Conservation (phyloP, 768 basidiomycete species). For the Trametes meyenii region DNA sequence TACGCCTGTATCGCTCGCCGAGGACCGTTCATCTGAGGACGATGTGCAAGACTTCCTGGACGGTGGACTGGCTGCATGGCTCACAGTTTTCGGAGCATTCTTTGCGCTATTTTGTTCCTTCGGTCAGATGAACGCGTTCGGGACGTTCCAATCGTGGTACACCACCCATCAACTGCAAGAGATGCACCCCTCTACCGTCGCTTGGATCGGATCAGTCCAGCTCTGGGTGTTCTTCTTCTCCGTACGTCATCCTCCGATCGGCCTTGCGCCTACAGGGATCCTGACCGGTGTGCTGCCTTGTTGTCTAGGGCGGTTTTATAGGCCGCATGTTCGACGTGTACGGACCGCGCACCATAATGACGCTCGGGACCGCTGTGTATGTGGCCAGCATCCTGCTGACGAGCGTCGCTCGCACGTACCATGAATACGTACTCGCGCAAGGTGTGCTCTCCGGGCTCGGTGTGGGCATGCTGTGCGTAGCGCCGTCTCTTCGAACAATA, state of each 20-base stretch:
- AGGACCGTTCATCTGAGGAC: background rate
- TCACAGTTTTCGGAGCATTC: conserved; percentile 66
- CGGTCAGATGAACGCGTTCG: conserved; percentile 72
- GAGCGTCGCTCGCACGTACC: conserved; percentile 57
- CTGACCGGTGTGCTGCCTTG: background rate
- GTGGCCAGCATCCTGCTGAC: conserved; percentile 58
- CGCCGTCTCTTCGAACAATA: background rate
- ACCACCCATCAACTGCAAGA: conserved; percentile 56
- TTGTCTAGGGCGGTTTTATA: conserved; percentile 61
- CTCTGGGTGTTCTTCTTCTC: conserved; percentile 74
- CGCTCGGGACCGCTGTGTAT: conserved; percentile 52
- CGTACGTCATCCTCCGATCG: conserved; percentile 41
- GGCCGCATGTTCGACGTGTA: conserved; percentile 62
- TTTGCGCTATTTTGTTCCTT: conserved; percentile 69
- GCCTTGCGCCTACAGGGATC: background rate
- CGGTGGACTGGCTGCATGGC: conserved; percentile 38
- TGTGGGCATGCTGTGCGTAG: conserved; percentile 54
- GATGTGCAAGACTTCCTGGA: conserved; percentile 29
- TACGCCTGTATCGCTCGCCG: background rate
- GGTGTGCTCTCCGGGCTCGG: conserved; percentile 68
- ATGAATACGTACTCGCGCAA: conserved; percentile 64
- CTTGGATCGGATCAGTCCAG: conserved; percentile 63
- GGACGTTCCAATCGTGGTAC: conserved; percentile 73
- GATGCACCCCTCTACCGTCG: conserved; percentile 37
- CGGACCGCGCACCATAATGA: conserved; percentile 61